phyloP scores from a whole-genome alignment of 2,329 filamentous ascomycete species.

The Colletotrichum cordylinicola region DNA sequence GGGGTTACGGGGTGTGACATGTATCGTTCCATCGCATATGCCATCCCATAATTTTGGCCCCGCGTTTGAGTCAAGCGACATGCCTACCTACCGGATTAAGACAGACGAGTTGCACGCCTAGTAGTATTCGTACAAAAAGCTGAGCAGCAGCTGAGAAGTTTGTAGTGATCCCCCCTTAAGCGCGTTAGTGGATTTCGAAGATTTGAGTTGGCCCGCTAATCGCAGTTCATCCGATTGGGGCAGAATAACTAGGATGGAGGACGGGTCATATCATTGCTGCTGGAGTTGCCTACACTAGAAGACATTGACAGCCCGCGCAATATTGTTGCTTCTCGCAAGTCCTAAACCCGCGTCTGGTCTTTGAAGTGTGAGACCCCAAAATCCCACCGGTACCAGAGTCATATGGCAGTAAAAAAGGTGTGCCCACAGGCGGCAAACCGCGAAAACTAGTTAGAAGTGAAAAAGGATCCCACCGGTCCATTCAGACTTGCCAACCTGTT shows the following conservation, averaged over 20 bases:
- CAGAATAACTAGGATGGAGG: fast-evolving
- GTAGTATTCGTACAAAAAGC: background rate
- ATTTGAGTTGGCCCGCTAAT: background rate
- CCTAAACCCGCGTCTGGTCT: background rate
- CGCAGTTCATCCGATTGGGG: background rate
- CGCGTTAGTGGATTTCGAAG: background rate
- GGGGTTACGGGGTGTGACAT: background rate
- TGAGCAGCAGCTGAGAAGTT: background rate
- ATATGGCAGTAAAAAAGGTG: no score
- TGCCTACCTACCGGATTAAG: background rate
- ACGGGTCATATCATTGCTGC: background rate
- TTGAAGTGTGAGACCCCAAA: background rate
- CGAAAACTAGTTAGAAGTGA: no score
- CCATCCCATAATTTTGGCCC: background rate
- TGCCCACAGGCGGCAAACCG: no score
- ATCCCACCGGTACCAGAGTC: no score
- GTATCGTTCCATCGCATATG: background rate
- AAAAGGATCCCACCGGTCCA: background rate
- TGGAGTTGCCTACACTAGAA: background rate
- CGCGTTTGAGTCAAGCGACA: background rate
- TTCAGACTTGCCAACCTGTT: background rate
- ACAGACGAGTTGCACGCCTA: background rate
- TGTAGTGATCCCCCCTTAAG: background rate
- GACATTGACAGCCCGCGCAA: background rate
- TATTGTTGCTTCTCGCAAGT: background rate